phyloP scores from a whole-genome alignment of 129 eudicot genomes.

The Sambucus nigra region DNA sequence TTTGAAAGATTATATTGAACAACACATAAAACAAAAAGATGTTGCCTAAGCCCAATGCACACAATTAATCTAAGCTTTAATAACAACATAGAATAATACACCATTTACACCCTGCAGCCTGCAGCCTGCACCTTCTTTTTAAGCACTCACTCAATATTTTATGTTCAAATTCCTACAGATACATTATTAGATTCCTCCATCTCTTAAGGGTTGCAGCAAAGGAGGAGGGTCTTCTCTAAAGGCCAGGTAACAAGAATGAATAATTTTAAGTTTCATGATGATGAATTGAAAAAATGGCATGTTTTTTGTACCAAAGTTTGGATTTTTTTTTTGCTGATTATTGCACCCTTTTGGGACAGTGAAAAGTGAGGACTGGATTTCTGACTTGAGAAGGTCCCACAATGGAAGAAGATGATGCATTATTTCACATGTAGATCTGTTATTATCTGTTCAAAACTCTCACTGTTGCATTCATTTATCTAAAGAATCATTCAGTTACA shows the following conservation, averaged over 20 bases:
- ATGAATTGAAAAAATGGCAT: too few relatives aligned
- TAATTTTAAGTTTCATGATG: too few relatives aligned
- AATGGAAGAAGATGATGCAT: conserved; percentile 44
- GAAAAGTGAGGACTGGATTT: conserved; percentile 24
- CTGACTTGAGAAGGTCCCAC: conserved; percentile 66
- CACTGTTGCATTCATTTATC: conserved; percentile 57
- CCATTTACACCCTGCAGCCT: conserved; percentile 50
- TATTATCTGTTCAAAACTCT: conserved; percentile 19
- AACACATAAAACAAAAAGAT: conserved; percentile 68
- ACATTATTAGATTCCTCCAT: conserved; percentile 34
- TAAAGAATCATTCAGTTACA: too few relatives aligned
- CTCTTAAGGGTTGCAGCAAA: conserved; percentile 19
- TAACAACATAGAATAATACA: conserved; percentile 26
- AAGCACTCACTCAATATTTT: conserved; percentile 34
- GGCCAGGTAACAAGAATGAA: conserved; percentile 37
- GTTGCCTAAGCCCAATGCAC: conserved; percentile 37
- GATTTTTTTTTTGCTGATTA: not conserved
- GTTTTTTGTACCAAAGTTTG: conserved; percentile 12
- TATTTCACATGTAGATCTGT: conserved; percentile 39
- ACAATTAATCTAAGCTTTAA: conserved; percentile 31
- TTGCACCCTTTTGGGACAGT: conserved; percentile 1
- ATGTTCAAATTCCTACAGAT: conserved; percentile 54
- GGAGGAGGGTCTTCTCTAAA: too few relatives aligned
- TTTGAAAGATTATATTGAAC: too few relatives aligned
- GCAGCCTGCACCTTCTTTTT: too few relatives aligned